Evolutionary conservation across 2,329 filamentous ascomycete species (phyloP).

Genomic region (Cercospora citrullina): DNA sequence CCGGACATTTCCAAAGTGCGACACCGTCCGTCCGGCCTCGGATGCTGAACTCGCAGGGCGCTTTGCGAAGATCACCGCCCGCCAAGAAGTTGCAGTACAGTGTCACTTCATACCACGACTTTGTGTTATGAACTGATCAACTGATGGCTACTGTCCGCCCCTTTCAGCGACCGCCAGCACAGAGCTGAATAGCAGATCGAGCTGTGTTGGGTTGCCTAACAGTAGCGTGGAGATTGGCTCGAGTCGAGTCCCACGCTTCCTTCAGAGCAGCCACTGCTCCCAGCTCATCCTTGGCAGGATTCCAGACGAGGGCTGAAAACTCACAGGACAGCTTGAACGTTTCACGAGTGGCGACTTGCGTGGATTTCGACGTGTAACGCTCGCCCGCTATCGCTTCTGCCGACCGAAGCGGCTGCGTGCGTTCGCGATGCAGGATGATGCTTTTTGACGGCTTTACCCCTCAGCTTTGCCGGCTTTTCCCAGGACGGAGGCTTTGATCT

Average conservation of each 20-base stretch:
- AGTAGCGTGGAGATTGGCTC: not conserved
- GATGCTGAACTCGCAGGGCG: not conserved
- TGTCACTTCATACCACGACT: not conserved
- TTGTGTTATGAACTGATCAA: not conserved
- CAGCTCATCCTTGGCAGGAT: not conserved
- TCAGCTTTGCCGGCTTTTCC: not conserved
- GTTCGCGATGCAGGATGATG: slow-evolving; percentile 5
- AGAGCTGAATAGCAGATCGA: not conserved
- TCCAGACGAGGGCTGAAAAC: not conserved
- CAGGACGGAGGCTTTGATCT: not conserved
- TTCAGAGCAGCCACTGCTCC: not conserved
- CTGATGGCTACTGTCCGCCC: not conserved
- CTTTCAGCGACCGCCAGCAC: not conserved
- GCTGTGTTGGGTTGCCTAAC: not conserved
- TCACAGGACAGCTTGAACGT: not conserved
- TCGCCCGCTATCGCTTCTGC: not conserved
- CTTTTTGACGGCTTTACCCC: not conserved
- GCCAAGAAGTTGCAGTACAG: not conserved
- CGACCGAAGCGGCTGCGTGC: not conserved
- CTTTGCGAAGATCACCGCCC: not conserved
- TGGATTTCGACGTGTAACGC: not conserved
- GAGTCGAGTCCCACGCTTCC: not conserved
- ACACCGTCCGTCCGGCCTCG: not conserved
- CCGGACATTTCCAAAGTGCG: not conserved
- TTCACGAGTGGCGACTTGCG: not conserved